A percentile compares a stretch with the other conserved stretches of the same genome.
These are phyloP conservation scores for Russula dissimulans DNA, from an alignment of 768 basidiomycete species.

Conservation along the genomic window DNA sequence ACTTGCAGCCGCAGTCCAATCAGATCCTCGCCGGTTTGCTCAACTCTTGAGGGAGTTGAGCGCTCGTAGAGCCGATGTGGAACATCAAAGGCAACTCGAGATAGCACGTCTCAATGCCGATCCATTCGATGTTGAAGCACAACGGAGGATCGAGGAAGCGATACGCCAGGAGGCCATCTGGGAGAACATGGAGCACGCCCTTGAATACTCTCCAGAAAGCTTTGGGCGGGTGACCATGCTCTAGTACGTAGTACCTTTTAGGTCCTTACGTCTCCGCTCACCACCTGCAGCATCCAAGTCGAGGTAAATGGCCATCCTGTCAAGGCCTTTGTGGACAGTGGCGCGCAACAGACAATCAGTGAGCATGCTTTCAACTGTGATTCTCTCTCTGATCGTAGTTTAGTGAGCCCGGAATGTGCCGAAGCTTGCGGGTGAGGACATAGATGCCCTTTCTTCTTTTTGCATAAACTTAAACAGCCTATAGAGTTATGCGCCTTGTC, in stretches of 20 bases:
- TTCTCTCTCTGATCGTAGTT: slow-evolving; percentile 8
- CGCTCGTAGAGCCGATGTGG: slow-evolving; percentile 47
- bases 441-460: slow-evolving; percentile 9
- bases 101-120: slow-evolving; percentile 69
- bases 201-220: slow-evolving; percentile 87
- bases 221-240: slow-evolving; percentile 97
- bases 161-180: slow-evolving; percentile 82
- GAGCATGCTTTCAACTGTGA: slow-evolving; percentile 24
- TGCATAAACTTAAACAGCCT: slow-evolving; percentile 1
- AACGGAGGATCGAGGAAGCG: slow-evolving; percentile 85
- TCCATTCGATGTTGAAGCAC: slow-evolving; percentile 88
- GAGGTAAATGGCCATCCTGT: slow-evolving; percentile 89
- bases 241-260: slow-evolving; percentile 52
- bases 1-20: slow-evolving; percentile 58
- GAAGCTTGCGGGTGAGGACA: slow-evolving; percentile 73
- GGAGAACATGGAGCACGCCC: slow-evolving; percentile 89
- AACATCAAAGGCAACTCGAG: slow-evolving; percentile 41
- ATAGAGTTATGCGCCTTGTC: slow-evolving; percentile 84
- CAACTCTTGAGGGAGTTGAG: slow-evolving; percentile 57
- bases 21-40: slow-evolving; percentile 66
- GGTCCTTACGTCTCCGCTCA: background rate
- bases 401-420: slow-evolving; percentile 89
- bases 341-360: slow-evolving; percentile 97
- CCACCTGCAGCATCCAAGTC: slow-evolving; percentile 56
- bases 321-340: slow-evolving; percentile 97